Evolutionary conservation across 352 stramenopile genomes (phyloP).

Genomic region (Globisporangium emineosum): DNA sequence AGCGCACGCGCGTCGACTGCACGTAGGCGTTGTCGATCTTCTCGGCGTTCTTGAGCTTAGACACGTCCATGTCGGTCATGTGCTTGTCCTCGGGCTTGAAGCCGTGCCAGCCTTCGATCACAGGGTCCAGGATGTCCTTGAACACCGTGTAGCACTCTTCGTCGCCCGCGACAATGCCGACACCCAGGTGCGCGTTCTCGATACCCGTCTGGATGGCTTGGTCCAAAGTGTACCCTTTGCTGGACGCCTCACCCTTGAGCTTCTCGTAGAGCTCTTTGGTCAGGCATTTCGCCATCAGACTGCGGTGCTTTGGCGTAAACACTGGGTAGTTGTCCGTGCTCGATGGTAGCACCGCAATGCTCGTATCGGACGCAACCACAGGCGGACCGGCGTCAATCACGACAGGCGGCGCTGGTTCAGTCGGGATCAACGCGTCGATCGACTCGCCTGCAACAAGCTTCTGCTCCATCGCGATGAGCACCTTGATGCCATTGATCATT

Average conservation of each 20-base stretch:
- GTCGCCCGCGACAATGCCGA: slow-evolving; percentile 79
- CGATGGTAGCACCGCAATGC: slow-evolving; percentile 55
- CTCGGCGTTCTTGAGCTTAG: slow-evolving; percentile 63
- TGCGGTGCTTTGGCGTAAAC: slow-evolving; percentile 82
- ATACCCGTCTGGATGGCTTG: slow-evolving; percentile 84
- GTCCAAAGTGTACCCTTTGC: slow-evolving; percentile 81
- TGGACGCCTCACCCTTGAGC: slow-evolving; percentile 66
- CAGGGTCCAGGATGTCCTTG: slow-evolving; percentile 77
- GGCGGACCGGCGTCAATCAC: slow-evolving; percentile 60
- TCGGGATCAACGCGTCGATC: slow-evolving; percentile 71
- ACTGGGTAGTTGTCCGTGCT: slow-evolving; percentile 69
- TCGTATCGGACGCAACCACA: slow-evolving; percentile 34
- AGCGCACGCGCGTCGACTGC: slow-evolving; percentile 89
- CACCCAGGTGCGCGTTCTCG: slow-evolving; percentile 75
- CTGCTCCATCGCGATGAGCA: slow-evolving; percentile 88
- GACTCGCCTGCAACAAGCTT: slow-evolving; percentile 65
- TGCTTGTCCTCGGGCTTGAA: slow-evolving; percentile 80
- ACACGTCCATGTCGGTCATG: slow-evolving; percentile 76
- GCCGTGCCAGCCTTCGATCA: slow-evolving; percentile 85
- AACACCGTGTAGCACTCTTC: slow-evolving; percentile 79
- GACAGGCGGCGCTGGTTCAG: slow-evolving; percentile 41
- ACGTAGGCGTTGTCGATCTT: slow-evolving; percentile 84
- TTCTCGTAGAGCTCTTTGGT: slow-evolving; percentile 78
- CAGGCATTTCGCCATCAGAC: slow-evolving; percentile 80
- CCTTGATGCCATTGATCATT: slow-evolving; percentile 85